Percentiles rank a stretch among this genome's conserved stretches.
These are phyloP conservation scores for Sporothrix pseudoabietina DNA, from an alignment of 2,329 filamentous ascomycete species.

Conservation along the genomic window DNA sequence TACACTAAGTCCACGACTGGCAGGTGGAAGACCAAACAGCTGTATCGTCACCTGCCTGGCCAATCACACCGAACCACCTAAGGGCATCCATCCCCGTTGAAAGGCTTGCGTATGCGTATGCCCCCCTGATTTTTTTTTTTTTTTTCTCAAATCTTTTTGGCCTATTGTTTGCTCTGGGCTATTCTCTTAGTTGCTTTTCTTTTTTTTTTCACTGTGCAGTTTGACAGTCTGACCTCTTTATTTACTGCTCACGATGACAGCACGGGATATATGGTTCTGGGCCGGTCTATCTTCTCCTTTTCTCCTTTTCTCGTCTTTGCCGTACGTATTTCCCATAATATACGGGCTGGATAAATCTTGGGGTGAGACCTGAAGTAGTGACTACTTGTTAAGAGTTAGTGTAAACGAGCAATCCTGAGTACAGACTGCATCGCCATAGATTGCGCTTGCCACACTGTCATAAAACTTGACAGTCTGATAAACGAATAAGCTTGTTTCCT, in stretches of 20 bases:
- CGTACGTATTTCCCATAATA: not conserved
- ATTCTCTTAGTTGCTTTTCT: not conserved
- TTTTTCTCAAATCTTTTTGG: not conserved
- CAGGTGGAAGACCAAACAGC: not conserved
- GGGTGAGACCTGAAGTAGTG: not conserved
- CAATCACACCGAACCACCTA: not conserved
- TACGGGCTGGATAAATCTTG: not conserved
- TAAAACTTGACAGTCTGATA: not conserved
- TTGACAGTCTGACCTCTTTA: not conserved
- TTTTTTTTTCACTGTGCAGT: not conserved
- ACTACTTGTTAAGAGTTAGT: not conserved
- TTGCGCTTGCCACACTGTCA: not conserved
- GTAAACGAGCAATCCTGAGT: not conserved
- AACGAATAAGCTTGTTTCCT: constrained; percentile 10
- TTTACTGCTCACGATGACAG: not conserved
- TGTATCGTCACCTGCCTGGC: not conserved
- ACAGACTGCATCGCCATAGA: no score
- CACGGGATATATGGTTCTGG: constrained; percentile 17
- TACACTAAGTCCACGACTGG: no score
- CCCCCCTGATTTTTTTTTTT: not conserved
- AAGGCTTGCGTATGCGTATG: constrained; percentile 25
- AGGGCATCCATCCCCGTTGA: not conserved
- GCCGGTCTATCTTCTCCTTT: constrained; percentile 17
- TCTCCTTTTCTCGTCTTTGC: not conserved
- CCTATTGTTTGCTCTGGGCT: not conserved